Conservation (phyloP, 805 yeast genomes). For the Ogataea dorogensis region DNA sequence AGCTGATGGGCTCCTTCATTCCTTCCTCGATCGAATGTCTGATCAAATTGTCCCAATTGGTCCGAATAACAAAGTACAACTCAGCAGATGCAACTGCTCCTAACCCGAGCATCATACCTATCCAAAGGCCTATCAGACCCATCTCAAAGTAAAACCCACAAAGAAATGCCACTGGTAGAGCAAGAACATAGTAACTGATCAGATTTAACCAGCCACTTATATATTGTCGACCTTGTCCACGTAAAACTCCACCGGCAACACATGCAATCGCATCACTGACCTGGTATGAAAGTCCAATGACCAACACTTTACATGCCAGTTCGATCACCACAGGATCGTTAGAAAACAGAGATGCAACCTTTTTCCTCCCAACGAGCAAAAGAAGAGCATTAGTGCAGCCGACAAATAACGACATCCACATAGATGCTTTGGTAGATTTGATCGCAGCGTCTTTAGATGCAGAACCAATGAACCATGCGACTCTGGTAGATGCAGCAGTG, state of each 20-base stretch:
- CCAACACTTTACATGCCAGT: slow-evolving; percentile 51
- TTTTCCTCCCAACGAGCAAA: slow-evolving; percentile 40
- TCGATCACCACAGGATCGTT: slow-evolving; percentile 55
- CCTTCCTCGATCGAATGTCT: slow-evolving; percentile 32
- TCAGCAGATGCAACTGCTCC: slow-evolving; percentile 49
- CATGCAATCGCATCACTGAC: slow-evolving; percentile 69
- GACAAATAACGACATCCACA: slow-evolving; percentile 34
- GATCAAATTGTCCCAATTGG: slow-evolving; percentile 34
- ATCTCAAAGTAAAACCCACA: slow-evolving; percentile 51
- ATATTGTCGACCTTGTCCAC: slow-evolving; percentile 76
- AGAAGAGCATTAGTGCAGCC: slow-evolving; percentile 45
- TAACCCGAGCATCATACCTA: slow-evolving; percentile 55
- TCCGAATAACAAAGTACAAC: slow-evolving; percentile 27
- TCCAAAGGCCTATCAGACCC: slow-evolving; percentile 63
- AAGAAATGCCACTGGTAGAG: slow-evolving; percentile 58
- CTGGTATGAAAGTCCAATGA: slow-evolving; percentile 68
- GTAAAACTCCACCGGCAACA: slow-evolving; percentile 69
- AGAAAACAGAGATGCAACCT: slow-evolving; percentile 55
- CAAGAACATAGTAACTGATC: slow-evolving; percentile 57
- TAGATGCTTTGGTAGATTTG: slow-evolving; percentile 38
- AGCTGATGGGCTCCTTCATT: slow-evolving; percentile 18
- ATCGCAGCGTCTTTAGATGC: slow-evolving; percentile 37
- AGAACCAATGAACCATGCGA: slow-evolving; percentile 54
- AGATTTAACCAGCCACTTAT: slow-evolving; percentile 61
- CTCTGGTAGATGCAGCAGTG: slow-evolving; percentile 56